Conservation (phyloP, 331 rosid species). For the Acacia concinna region DNA sequence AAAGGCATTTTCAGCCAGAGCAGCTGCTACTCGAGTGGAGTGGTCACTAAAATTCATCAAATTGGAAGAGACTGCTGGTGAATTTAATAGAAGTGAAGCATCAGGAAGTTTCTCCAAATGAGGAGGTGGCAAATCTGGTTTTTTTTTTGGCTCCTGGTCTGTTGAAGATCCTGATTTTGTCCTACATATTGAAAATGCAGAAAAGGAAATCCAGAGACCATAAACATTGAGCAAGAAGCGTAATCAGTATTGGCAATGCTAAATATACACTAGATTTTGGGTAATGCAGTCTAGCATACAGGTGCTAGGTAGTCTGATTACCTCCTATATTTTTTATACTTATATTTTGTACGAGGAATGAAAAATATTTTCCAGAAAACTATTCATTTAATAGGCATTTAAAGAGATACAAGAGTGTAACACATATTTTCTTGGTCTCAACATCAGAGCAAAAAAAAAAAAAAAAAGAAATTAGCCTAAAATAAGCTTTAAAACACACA, state of each 20-base stretch:
- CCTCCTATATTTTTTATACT: neutral
- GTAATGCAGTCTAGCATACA: neutral
- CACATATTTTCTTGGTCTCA: neutral
- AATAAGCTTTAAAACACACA: neutral
- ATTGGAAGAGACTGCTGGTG: slow-evolving; percentile 52
- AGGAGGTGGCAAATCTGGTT: slow-evolving; percentile 35
- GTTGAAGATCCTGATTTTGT: slow-evolving; percentile 42
- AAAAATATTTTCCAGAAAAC: slow-evolving; percentile 11
- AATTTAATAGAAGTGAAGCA: slow-evolving; percentile 79
- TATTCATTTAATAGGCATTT: neutral
- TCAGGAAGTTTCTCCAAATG: slow-evolving; percentile 76
- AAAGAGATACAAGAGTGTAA: neutral
- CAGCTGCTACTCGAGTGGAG: slow-evolving; percentile 75
- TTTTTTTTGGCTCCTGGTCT: slow-evolving; percentile 37
- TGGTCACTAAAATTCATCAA: slow-evolving; percentile 55
- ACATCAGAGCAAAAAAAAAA: neutral
- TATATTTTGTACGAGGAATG: neutral
- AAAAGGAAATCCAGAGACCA: neutral
- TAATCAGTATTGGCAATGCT: slow-evolving; percentile 16
- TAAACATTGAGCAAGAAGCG: slow-evolving; percentile 18
- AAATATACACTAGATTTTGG: neutral
- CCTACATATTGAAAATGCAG: slow-evolving; percentile 37
- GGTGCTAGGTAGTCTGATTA: slow-evolving; percentile 1
- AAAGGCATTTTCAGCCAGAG: slow-evolving; percentile 70
- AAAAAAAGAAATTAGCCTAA: neutral